These are phyloP conservation scores for Populus tomentosa DNA, from an alignment of 441 rosid genomes.

Conservation along the genomic window DNA sequence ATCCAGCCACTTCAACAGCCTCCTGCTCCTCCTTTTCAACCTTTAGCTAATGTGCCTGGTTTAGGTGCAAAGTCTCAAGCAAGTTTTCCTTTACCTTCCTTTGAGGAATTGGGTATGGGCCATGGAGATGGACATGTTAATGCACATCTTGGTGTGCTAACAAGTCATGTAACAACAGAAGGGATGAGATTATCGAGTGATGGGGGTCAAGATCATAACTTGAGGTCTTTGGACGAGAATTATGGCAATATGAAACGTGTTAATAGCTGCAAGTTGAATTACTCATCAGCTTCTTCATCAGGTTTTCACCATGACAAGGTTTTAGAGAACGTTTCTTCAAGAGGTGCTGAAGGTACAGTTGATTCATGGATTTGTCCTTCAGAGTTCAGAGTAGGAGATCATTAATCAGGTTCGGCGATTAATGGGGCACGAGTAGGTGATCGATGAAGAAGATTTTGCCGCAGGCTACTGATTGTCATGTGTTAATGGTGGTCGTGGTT, in stretches of 20 bases:
- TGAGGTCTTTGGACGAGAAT: constrained; percentile 36
- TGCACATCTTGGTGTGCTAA: constrained; percentile 23
- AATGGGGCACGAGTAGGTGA: neutral
- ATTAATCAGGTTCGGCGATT: neutral
- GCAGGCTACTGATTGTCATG: neutral
- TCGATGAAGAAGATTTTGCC: neutral
- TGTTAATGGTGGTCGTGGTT: neutral
- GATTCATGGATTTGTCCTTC: constrained; percentile 75
- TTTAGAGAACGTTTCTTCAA: constrained; percentile 42
- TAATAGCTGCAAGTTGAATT: constrained; percentile 35
- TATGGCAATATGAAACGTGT: constrained; percentile 21
- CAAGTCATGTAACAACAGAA: constrained; percentile 25
- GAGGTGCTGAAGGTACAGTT: constrained; percentile 48
- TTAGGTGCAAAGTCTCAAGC: constrained; percentile 34
- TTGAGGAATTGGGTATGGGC: constrained; percentile 34
- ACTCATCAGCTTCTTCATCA: constrained; percentile 34
- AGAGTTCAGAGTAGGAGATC: constrained; percentile 30
- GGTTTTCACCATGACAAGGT: constrained; percentile 47
- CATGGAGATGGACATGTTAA: constrained; percentile 23
- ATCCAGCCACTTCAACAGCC: constrained; percentile 51
- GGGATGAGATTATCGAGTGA: constrained; percentile 11
- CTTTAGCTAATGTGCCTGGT: constrained; percentile 24
- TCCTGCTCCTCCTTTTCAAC: constrained; percentile 22
- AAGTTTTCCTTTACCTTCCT: constrained; percentile 24
- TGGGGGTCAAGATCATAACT: constrained; percentile 19